phyloP scores from a whole-genome alignment of 1,284 basidiomycete species.

The Moesziomyces sp. region DNA sequence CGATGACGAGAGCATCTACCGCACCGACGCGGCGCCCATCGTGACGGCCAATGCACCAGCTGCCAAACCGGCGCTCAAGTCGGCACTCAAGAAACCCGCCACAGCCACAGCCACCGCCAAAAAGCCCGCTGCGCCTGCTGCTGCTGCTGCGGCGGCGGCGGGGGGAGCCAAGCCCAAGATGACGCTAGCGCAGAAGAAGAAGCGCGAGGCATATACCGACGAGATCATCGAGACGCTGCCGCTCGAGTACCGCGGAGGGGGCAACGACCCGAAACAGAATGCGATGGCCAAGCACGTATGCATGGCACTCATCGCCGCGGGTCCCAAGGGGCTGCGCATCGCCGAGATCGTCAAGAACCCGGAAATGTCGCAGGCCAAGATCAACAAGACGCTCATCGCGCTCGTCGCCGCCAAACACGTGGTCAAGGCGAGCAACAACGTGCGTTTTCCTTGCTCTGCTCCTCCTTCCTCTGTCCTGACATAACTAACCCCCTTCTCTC shows the following conservation, averaged over 20 bases:
- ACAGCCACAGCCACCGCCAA: conserved; percentile 16
- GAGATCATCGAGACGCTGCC: conserved; percentile 82
- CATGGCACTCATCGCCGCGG: conserved; percentile 59
- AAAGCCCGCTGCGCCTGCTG: conserved; percentile 15
- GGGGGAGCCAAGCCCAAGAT: conserved; percentile 74
- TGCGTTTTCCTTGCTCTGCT: conserved; percentile 57
- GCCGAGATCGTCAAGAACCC: conserved; percentile 81
- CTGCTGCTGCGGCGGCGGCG: not conserved
- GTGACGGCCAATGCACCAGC: conserved; percentile 1
- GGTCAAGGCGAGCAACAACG: conserved; percentile 72
- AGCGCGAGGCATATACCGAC: conserved; percentile 55
- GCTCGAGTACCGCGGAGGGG: conserved; percentile 80
- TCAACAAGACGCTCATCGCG: conserved; percentile 92
- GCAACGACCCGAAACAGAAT: conserved; percentile 75
- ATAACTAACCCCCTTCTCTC: no score
- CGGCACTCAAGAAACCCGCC: conserved; percentile 42
- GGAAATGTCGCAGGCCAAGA: conserved; percentile 84
- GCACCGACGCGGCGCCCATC: conserved; percentile 20
- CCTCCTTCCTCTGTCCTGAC: no score
- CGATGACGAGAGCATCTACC: conserved; percentile 54
- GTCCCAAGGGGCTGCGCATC: conserved; percentile 68
- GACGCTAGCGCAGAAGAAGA: conserved; percentile 83
- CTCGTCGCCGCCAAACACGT: conserved; percentile 88
- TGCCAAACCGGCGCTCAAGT: conserved; percentile 37
- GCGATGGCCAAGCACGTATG: conserved; percentile 59